Percentiles rank a stretch among this genome's conserved stretches.
These are phyloP conservation scores for Pinus tabuliformis DNA, from an alignment of 75 land plant species.

Conservation along the genomic window DNA sequence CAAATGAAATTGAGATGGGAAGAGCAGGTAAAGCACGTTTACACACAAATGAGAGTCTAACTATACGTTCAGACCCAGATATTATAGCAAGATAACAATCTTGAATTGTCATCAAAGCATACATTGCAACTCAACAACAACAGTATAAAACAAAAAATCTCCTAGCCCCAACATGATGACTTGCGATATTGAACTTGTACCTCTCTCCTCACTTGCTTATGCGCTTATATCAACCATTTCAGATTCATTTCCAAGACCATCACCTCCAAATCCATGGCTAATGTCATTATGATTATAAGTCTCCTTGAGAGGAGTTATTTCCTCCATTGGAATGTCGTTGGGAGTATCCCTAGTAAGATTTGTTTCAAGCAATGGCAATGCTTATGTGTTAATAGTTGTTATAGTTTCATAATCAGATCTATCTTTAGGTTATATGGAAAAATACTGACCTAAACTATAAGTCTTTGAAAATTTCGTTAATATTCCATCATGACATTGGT, in stretches of 20 bases:
- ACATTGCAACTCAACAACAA: conserved; percentile 88
- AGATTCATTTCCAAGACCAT: background rate
- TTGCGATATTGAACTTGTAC: conserved; percentile 11
- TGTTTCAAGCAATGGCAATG: background rate
- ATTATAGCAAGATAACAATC: conserved; percentile 84
- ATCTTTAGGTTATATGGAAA: background rate
- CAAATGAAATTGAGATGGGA: conserved; percentile 73
- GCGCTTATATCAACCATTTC: background rate
- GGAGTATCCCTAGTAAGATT: too few relatives aligned
- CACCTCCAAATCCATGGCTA: conserved; percentile 13
- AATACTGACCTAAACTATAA: background rate
- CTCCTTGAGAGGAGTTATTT: background rate
- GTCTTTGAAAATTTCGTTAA: too few relatives aligned
- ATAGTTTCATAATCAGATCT: background rate
- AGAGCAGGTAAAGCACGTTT: conserved; percentile 73
- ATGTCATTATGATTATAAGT: background rate
- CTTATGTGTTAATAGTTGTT: background rate
- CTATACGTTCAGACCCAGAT: conserved; percentile 74
- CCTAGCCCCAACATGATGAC: conserved; percentile 75
- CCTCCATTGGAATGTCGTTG: background rate
- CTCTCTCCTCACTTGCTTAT: background rate
- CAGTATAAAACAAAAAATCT: conserved; percentile 84
- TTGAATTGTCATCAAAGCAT: conserved; percentile 78
- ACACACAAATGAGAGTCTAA: conserved; percentile 56
- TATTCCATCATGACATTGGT: too few relatives aligned